Conservation (phyloP, 1,284 basidiomycete genomes). For the Melampsora abietis-canadensis region DNA sequence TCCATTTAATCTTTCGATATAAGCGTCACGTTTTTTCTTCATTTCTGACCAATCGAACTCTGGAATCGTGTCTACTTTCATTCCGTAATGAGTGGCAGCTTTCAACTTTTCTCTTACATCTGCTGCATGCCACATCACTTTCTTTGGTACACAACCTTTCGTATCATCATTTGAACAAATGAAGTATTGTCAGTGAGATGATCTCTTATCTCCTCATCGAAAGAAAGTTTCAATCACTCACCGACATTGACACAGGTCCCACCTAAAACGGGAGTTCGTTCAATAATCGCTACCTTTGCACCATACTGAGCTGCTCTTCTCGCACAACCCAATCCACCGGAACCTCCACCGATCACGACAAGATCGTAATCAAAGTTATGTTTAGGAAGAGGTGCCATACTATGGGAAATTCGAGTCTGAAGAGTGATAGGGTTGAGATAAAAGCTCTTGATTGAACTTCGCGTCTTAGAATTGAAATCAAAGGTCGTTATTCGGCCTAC, state of each 20-base stretch:
- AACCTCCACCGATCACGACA: constrained; percentile 77
- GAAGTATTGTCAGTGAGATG: background rate
- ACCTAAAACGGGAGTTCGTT: constrained; percentile 72
- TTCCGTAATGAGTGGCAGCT: constrained; percentile 47
- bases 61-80: constrained; percentile 59
- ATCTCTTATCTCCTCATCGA: constrained; percentile 1
- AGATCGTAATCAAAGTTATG: constrained; percentile 68
- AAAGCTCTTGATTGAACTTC: too few relatives aligned
- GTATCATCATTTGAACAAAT: background rate
- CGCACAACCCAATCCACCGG: constrained; percentile 66
- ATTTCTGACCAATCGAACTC: constrained; percentile 82
- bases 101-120: constrained; percentile 61
- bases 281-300: constrained; percentile 86
- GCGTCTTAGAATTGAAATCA: too few relatives aligned
- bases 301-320: constrained; percentile 80
- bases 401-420: too few relatives aligned
- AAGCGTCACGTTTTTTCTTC: constrained; percentile 91
- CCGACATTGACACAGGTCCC: constrained; percentile 95
- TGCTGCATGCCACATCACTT: constrained; percentile 98
- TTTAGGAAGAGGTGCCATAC: constrained; percentile 46
- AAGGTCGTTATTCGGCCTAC: too few relatives aligned
- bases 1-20: constrained; percentile 82
- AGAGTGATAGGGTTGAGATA: too few relatives aligned
- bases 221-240: constrained; percentile 55
- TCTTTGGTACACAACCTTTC: constrained; percentile 39